Conservation (phyloP, 2,329 filamentous ascomycete species). For the Aureobasidium sp. region DNA sequence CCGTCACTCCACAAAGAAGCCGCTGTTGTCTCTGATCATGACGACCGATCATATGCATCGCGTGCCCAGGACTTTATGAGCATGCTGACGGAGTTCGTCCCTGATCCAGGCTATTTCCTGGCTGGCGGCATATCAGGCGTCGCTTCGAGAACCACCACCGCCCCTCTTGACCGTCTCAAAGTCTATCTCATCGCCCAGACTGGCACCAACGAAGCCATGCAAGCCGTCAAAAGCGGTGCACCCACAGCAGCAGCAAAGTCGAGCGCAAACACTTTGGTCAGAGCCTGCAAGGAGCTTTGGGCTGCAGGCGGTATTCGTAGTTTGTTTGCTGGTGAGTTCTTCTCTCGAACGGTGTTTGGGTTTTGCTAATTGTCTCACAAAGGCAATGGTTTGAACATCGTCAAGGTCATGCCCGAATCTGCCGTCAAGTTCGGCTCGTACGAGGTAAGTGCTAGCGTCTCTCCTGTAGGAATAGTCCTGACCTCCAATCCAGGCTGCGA, state of each 20-base stretch:
- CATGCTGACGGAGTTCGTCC: constrained; percentile 53
- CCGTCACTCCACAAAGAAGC: constrained; percentile 10
- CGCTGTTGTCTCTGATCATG: constrained; percentile 5
- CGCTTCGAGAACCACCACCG: constrained; percentile 89
- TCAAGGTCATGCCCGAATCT: constrained; percentile 98
- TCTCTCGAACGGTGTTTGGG: neutral
- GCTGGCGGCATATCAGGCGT: constrained; percentile 92
- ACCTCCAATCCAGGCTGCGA: constrained; percentile 56
- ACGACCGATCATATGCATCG: constrained; percentile 7
- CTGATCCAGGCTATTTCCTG: constrained; percentile 93
- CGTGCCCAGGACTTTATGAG: constrained; percentile 9
- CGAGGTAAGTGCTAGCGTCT: constrained; percentile 48
- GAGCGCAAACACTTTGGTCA: constrained; percentile 59
- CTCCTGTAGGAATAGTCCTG: neutral
- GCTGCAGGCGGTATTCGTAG: constrained; percentile 76
- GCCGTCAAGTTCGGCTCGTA: constrained; percentile 98
- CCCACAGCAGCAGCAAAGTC: constrained; percentile 56
- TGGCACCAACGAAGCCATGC: constrained; percentile 50
- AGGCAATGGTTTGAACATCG: constrained; percentile 93
- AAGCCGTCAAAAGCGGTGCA: constrained; percentile 62
- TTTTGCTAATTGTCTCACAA: constrained; percentile 17
- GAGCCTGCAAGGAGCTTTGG: constrained; percentile 73
- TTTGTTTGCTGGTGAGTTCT: constrained; percentile 77
- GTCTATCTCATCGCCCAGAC: constrained; percentile 96
- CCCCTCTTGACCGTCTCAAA: constrained; percentile 91